Evolutionary conservation across 495 filamentous ascomycete genomes (phyloP), one percentile per base, ranked within the genome.

Genomic region (Xylaria scruposa): DNA sequence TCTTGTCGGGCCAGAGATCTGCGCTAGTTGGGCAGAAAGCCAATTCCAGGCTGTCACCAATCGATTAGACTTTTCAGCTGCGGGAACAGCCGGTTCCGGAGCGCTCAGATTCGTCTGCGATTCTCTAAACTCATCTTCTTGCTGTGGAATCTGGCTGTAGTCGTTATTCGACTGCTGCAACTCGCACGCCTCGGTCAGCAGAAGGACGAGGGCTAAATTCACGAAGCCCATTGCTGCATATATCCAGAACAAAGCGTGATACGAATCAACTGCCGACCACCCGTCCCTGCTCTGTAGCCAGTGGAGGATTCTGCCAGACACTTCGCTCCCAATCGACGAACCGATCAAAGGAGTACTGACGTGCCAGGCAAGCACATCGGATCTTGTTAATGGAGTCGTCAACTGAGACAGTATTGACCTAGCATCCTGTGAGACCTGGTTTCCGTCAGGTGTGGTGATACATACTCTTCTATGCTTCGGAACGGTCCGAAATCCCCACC

Each of bases 361-460:
- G 76, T 96, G 94, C 94, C 94, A 97, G 9, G 93, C 90, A 75
- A 94, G 92, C 26, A 97, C 88, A 81, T 94, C 92, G 58, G 90
- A 86, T 59, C 93, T 85, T 13, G 82, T 79, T 26, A 86, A 85
- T 26, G 88, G 80, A 0, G 85, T 83, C 0, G 90, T 92, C 21
- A 97, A 85, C 72, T 95, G 92, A 7, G 93, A 91, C 13, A 95
- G 78, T 3, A 91, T 91, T 4, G 91, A 92, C 68, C 77, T 79
- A 59, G 24, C 29, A n/a, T 12, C 26, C 24, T 44, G 51, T 77
- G 15, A 77, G 73, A 40, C 26, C 42, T 46, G 17, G 6, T 46
- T 36, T 51, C 21, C 7, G 2, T 70, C 40, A 10, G 42, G 21
- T 26, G 21, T 3, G 24, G 17, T 13, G 59, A 21, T 13, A 76